phyloP scores from a whole-genome alignment of 257 asterid species.

The Gynochthodes officinalis region DNA sequence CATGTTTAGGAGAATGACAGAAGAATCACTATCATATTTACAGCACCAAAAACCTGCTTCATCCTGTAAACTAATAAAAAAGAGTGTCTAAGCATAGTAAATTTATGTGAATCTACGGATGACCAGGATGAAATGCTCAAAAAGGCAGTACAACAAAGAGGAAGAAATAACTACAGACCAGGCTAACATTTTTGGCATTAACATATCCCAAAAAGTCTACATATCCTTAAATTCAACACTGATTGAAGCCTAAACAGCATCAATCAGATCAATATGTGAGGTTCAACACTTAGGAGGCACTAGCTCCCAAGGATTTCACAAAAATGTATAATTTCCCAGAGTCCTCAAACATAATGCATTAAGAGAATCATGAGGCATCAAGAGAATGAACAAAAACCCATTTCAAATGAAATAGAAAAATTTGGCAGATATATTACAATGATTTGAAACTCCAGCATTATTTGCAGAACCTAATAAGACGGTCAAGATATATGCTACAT shows the following conservation, averaged over 20 bases:
- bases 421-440: neutral
- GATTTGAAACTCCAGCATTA: neutral
- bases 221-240: neutral
- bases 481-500: neutral
- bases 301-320: neutral
- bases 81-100: neutral
- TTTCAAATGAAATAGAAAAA: neutral
- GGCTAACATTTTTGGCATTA: neutral
- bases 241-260: neutral
- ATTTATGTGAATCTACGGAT: neutral
- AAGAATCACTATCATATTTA: neutral
- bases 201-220: neutral
- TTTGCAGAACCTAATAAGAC: neutral
- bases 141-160: neutral
- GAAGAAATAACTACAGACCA: neutral
- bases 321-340: neutral
- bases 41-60: neutral
- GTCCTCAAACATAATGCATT: constrained; percentile 5
- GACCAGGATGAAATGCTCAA: neutral
- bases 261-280: constrained; percentile 8
- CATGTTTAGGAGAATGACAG: neutral
- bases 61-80: neutral
- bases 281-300: neutral
- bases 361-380: too few relatives aligned
- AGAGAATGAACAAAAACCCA: neutral